Base-by-base conservation (phyloP, 1,139 yeast genomes). In the Fermentozyma sake region DNA sequence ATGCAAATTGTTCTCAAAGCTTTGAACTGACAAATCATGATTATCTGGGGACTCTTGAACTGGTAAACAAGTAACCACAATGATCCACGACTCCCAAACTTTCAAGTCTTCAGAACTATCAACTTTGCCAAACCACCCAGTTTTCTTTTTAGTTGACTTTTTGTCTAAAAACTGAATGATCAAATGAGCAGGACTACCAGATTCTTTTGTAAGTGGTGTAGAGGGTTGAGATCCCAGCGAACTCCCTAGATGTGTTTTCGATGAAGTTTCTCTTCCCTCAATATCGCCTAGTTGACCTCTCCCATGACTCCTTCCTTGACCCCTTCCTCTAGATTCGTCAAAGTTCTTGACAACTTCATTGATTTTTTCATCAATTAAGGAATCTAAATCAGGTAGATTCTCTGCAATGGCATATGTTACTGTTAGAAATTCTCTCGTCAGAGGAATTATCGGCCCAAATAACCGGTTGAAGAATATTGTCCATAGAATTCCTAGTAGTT, bases 401-500 rank as follows among this genome's bases (percentile, higher is more conserved):
- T 48, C 48, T 2, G 67, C 71, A 45, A 59, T 50, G 5, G 76
- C 72, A 39, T 70, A 72, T 5, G 74, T 58, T 8, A 68, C 52
- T 14, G 57, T 64, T 16, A 67, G 48, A 37, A 72, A 71, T 27
- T 63, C 66, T 26, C 50, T 54, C 2, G 70, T 67, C 13, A 61
- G 50, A 2, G 93, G 89, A 1, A 58, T 53, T 14, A 81, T 62
- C 2, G 80, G 72, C 0, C 91, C 89, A 49, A 83, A 78, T 17
- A 81, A 58, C 24, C 94, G 56, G 33, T 78, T 76, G 49, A 83
- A 83, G 50, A 83, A 72, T 15, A 83, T 73, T 2, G 84, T 61
- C 64, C 83, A 77, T 34, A 81, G 50, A 19, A 80, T 52, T 4
- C 86, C 91, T 62, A 11, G n/a, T 11, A 4, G 18, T 22, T 11